phyloP scores from a whole-genome alignment of 441 rosid species.

The Hura crepitans region DNA sequence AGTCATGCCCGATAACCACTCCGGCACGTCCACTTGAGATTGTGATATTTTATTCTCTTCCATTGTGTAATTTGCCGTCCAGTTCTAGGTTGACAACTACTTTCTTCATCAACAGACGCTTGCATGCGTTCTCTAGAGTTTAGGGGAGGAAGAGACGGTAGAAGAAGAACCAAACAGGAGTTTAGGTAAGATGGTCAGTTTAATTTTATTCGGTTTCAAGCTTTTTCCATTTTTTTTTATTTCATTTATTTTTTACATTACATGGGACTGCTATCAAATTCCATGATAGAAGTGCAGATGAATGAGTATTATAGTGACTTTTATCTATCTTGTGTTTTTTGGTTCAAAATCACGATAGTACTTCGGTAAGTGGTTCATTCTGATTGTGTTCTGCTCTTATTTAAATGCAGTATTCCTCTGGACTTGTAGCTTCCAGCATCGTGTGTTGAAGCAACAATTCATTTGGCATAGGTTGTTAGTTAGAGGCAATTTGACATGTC shows the following conservation, averaged over 20 bases:
- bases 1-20: constrained; percentile 84
- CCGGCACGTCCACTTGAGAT: constrained; percentile 39
- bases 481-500: constrained; percentile 28
- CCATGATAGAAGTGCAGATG: too few species aligned
- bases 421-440: not conserved
- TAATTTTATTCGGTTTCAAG: not conserved
- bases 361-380: not conserved
- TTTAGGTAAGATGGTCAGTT: not conserved
- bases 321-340: not conserved
- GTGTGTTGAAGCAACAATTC: not conserved
- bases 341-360: not conserved
- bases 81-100: not conserved
- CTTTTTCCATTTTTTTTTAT: not conserved
- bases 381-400: not conserved
- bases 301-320: not conserved
- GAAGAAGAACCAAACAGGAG: not conserved
- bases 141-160: not conserved
- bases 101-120: not conserved
- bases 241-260: not conserved
- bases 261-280: not conserved
- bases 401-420: not conserved
- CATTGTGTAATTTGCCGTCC: too few species aligned
- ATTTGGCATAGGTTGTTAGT: not conserved
- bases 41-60: too few species aligned
- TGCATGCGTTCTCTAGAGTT: not conserved